Percentiles rank a stretch among this genome's conserved stretches.
These are phyloP conservation scores for Calocybe gangraenosa DNA, from an alignment of 768 basidiomycete species.

Conservation along the genomic window DNA sequence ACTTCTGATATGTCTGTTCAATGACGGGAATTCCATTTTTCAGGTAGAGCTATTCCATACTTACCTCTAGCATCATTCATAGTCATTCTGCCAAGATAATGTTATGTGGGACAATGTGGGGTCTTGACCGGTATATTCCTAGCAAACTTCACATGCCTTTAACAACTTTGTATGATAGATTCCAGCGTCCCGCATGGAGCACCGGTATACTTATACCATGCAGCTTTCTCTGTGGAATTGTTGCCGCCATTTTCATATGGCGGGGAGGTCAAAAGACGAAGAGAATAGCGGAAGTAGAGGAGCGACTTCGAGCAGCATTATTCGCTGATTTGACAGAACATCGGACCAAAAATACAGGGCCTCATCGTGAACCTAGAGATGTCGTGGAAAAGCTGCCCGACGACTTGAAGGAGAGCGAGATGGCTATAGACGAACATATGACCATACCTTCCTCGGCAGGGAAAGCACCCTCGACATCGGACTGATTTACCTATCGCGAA, in stretches of 20 bases:
- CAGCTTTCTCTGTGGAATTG: slow-evolving; percentile 75
- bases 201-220: slow-evolving; percentile 67
- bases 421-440: slow-evolving; percentile 36
- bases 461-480: slow-evolving; percentile 13
- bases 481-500: background rate
- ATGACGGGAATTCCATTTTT: slow-evolving; percentile 78
- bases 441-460: slow-evolving; percentile 25
- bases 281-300: slow-evolving; percentile 59
- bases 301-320: slow-evolving; percentile 49
- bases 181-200: slow-evolving; percentile 65
- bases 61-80: background rate
- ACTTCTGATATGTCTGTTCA: slow-evolving; percentile 66
- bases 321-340: slow-evolving; percentile 4
- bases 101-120: slow-evolving; percentile 80
- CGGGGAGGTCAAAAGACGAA: slow-evolving; percentile 67
- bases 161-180: slow-evolving; percentile 28
- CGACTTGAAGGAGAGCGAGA: slow-evolving; percentile 17
- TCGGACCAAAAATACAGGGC: background rate
- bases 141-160: background rate
- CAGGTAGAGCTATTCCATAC: slow-evolving; percentile 40
- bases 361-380: background rate
- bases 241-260: slow-evolving; percentile 71
- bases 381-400: slow-evolving; percentile 9
- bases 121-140: slow-evolving; percentile 53
- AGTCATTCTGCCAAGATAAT: slow-evolving; percentile 37